Evolutionary conservation across 2,329 filamentous ascomycete species (phyloP).

Genomic region (Ascochyta lentis): DNA sequence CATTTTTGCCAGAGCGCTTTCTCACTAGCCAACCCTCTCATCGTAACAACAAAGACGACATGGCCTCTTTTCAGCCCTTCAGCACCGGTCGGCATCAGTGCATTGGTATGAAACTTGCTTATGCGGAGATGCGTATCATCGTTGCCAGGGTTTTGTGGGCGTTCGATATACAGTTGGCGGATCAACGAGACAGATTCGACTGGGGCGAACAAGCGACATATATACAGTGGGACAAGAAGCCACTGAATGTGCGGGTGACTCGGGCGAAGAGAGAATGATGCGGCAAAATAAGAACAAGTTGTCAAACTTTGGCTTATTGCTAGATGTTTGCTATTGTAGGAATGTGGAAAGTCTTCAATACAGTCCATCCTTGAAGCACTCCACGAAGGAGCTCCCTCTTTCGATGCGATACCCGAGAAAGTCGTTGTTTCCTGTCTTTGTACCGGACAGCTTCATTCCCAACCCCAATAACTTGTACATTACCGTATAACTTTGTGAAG

Average conservation of each 20-base stretch:
- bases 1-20: constrained; percentile 47
- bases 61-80: constrained; percentile 36
- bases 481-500: too few relatives aligned
- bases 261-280: not conserved
- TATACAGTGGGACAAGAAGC: constrained; percentile 32
- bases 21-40: constrained; percentile 11
- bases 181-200: constrained; percentile 22
- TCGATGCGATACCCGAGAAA: too few relatives aligned
- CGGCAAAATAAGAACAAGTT: not conserved
- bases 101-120: constrained; percentile 38
- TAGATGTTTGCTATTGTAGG: not conserved
- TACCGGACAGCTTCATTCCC: too few relatives aligned
- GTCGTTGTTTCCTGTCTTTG: too few relatives aligned
- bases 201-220: constrained; percentile 35
- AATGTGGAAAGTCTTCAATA: too few relatives aligned
- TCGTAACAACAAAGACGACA: constrained; percentile 32
- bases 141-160: constrained; percentile 50
- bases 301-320: not conserved
- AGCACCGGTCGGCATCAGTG: constrained; percentile 35
- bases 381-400: too few relatives aligned
- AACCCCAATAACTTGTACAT: too few relatives aligned
- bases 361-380: too few relatives aligned
- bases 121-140: constrained; percentile 45
- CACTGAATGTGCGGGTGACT: constrained; percentile 11
- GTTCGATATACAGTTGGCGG: constrained; percentile 42